Percentiles rank a stretch among this genome's conserved stretches.
Evolutionary conservation across 495 filamentous ascomycete genomes (phyloP).

Genomic region (Penicillium maclennaniae): DNA sequence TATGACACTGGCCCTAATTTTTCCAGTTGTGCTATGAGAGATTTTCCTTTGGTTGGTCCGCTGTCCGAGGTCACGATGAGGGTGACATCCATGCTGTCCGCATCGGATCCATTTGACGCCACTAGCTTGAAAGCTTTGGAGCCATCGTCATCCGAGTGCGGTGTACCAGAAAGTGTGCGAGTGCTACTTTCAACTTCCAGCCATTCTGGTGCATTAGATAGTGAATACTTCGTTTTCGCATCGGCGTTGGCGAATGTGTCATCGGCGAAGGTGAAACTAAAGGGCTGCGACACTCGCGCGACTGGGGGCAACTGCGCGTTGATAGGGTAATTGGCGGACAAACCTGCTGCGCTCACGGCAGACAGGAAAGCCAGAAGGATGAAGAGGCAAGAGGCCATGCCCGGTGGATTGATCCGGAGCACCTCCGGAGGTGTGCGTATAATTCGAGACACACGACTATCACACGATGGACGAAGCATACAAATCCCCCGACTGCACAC

Average conservation of each 20-base stretch:
- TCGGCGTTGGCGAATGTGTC: conserved; percentile 60
- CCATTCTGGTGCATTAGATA: conserved; percentile 63
- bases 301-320: conserved; percentile 76
- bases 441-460: conserved; percentile 16
- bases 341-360: conserved; percentile 40
- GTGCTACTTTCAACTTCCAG: conserved; percentile 59
- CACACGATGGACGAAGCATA: conserved; percentile 8
- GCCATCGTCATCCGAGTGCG: conserved; percentile 52
- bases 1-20: conserved; percentile 42
- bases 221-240: conserved; percentile 55
- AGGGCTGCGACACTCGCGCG: conserved; percentile 60
- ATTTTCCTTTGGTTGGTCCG: conserved; percentile 46
- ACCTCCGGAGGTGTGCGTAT: conserved; percentile 9
- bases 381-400: conserved; percentile 31
- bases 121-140: conserved; percentile 53
- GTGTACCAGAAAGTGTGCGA: conserved; percentile 63
- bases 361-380: conserved; percentile 31
- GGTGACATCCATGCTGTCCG: conserved; percentile 54
- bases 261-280: conserved; percentile 63
- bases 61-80: conserved; percentile 56
- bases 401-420: conserved; percentile 15
- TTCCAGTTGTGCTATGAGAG: conserved; percentile 47
- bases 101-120: conserved; percentile 57
- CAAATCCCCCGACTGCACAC: conserved; percentile 3
- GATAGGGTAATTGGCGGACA: conserved; percentile 58